Base-by-base conservation (phyloP, 2,329 filamentous ascomycete genomes). In the Cladosporium oxysporum region DNA sequence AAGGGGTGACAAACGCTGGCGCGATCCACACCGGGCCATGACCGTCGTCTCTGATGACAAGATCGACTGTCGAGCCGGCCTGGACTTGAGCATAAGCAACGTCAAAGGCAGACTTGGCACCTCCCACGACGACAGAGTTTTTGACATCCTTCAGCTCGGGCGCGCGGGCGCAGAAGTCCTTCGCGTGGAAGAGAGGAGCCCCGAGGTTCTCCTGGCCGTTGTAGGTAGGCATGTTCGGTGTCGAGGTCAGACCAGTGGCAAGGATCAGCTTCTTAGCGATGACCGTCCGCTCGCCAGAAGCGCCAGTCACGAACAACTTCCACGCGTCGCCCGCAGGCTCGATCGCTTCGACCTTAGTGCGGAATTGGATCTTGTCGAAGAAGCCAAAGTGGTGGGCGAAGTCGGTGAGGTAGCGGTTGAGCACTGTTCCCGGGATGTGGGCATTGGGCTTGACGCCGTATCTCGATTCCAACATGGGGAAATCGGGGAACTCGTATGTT, bases 401-500 rank as follows among this genome's bases (percentile, higher is more conserved):
- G 3, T 83, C 80, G 35, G 80, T 79, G 8, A 90, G 76, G 73
- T 91, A 91, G 1, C 77, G 71, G 70, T 88, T 82, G 62, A 89
- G 75, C 1, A 84, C 82, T 0, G 78, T 68, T 0, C 86, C 88
- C 0, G 87, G 83, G 58, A 91, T 85, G 73, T 90, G 87, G 61
- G 88, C 74, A 18, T 84, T 85, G 7, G 75, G 71, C 60, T 81
- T 79, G 47, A 85, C 80, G 28, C 76, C 79, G 66, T 82, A 82
- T 5, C 80, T 69, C 7, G 60, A 63, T 2, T 77, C 77, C 1
- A 71, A 68, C 87, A 93, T 90, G 21, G 90, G 89, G 67, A 91
- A 91, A 71, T 92, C 91, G 0, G 87, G 86, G 71, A 86, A 92
- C 75, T 93, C 89, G 70, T 89, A 91, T 0, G 87, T 90, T 2